These are phyloP conservation scores for Aspergillus avenaceus DNA, from an alignment of 495 filamentous ascomycete species.

Conservation along the genomic window DNA sequence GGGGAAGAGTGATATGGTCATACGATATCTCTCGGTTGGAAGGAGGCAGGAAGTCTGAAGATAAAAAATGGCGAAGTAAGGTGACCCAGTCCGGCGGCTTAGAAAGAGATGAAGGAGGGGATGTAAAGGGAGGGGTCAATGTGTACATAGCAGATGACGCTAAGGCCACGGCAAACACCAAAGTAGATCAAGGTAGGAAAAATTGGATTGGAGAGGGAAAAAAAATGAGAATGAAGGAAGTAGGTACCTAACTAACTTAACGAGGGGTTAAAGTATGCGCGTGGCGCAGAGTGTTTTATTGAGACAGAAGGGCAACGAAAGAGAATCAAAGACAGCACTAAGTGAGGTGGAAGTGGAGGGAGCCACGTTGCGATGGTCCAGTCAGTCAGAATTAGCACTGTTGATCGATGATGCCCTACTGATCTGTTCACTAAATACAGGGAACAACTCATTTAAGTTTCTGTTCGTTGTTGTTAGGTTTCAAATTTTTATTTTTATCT, in stretches of 20 bases:
- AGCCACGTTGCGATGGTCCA: constrained; percentile 10
- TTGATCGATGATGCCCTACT: neutral
- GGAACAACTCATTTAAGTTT: neutral
- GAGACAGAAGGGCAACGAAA: constrained; percentile 16
- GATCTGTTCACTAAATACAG: neutral
- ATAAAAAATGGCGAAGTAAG: constrained; percentile 1
- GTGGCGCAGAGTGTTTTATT: constrained; percentile 9
- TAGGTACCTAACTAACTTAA: neutral
- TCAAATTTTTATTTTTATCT: no score
- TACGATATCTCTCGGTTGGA: constrained; percentile 4
- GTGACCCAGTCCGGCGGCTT: neutral
- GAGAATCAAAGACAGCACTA: constrained; percentile 4
- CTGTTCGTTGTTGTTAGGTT: neutral
- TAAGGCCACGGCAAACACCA: neutral
- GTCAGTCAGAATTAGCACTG: neutral
- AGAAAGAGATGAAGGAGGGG: constrained; percentile 5
- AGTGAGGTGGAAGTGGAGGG: constrained; percentile 2
- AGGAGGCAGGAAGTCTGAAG: constrained; percentile 3
- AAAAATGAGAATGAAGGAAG: neutral
- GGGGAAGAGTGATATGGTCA: constrained; percentile 12
- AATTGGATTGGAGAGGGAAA: neutral
- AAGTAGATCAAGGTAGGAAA: constrained; percentile 6
- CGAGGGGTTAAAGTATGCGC: neutral
- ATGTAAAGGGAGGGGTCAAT: constrained; percentile 16
- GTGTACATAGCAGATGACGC: constrained; percentile 22